Conservation (phyloP, 495 filamentous ascomycete genomes). For the Extremus antarcticus region DNA sequence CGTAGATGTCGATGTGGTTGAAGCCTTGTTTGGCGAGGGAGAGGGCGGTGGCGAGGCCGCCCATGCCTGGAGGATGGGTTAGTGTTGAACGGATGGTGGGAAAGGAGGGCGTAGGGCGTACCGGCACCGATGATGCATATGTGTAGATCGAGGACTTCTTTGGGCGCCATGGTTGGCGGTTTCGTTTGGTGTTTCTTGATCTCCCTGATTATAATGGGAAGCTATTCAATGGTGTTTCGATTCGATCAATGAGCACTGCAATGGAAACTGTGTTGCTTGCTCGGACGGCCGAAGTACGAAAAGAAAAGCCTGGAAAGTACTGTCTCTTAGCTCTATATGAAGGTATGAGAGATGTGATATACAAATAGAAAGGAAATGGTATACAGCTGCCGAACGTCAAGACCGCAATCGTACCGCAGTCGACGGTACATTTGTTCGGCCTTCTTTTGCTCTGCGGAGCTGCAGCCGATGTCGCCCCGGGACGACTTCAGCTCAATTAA, state of each 20-base stretch:
- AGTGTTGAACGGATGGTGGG: background rate
- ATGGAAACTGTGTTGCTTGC: no score
- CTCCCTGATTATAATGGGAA: background rate
- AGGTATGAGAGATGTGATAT: background rate
- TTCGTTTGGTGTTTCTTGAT: background rate
- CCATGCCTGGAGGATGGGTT: conserved; percentile 49
- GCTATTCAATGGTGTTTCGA: no score
- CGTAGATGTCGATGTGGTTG: conserved; percentile 60
- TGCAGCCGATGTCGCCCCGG: background rate
- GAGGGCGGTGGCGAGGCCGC: conserved; percentile 59
- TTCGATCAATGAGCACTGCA: no score
- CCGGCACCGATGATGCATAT: conserved; percentile 29
- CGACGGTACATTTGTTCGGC: background rate
- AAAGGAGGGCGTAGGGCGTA: conserved; percentile 9
- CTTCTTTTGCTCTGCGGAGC: background rate
- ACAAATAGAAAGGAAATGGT: background rate
- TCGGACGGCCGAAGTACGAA: no score
- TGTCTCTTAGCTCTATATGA: no score
- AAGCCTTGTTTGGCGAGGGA: conserved; percentile 65
- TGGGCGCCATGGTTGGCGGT: conserved; percentile 8
- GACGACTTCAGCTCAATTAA: background rate
- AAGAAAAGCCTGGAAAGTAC: no score
- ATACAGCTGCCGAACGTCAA: background rate
- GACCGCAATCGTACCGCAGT: background rate
- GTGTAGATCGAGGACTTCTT: conserved; percentile 15